phyloP scores from a whole-genome alignment of 2,329 filamentous ascomycete species.

The Claviceps pazoutovae region DNA sequence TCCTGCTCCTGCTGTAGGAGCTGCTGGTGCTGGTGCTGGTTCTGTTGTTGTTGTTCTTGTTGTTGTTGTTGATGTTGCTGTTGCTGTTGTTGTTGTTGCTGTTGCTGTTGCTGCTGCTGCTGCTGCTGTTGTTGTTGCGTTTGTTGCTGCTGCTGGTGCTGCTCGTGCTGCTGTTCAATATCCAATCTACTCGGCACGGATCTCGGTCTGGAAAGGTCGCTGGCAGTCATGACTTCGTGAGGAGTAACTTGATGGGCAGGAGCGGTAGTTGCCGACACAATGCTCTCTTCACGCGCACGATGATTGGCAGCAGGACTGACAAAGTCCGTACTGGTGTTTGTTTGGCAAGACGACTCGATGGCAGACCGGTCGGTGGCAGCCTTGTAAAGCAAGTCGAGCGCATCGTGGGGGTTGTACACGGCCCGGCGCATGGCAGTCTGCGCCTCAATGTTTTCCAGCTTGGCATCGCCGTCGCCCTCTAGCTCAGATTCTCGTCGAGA shows the following conservation, averaged over 20 bases:
- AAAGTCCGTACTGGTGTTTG: slow-evolving; percentile 6
- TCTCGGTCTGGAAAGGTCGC: slow-evolving; percentile 4
- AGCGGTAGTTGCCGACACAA: slow-evolving; percentile 11
- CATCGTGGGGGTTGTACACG: slow-evolving; percentile 85
- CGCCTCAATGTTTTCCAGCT: slow-evolving; percentile 51
- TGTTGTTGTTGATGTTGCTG: neutral
- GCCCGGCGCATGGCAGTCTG: slow-evolving; percentile 52
- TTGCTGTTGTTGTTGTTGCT: no score
- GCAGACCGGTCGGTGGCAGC: slow-evolving; percentile 54
- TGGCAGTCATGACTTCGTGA: slow-evolving; percentile 3
- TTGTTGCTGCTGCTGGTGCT: neutral
- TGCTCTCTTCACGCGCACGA: slow-evolving; percentile 19
- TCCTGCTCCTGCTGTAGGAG: neutral
- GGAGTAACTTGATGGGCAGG: slow-evolving; percentile 8
- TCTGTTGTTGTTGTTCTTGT: neutral
- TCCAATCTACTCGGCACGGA: slow-evolving; percentile 8
- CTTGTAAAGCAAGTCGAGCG: slow-evolving; percentile 80
- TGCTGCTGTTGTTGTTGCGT: neutral
- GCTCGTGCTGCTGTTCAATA: slow-evolving; percentile 2
- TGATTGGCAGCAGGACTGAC: slow-evolving; percentile 11
- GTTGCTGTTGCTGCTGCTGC: neutral
- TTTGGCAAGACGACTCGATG: slow-evolving; percentile 11
- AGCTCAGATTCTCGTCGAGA: slow-evolving; percentile 21
- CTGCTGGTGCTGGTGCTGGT: neutral
- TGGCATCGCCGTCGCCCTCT: slow-evolving; percentile 43